Conservation (phyloP, 352 stramenopile genomes). For the Saprolegnia parasitica region DNA sequence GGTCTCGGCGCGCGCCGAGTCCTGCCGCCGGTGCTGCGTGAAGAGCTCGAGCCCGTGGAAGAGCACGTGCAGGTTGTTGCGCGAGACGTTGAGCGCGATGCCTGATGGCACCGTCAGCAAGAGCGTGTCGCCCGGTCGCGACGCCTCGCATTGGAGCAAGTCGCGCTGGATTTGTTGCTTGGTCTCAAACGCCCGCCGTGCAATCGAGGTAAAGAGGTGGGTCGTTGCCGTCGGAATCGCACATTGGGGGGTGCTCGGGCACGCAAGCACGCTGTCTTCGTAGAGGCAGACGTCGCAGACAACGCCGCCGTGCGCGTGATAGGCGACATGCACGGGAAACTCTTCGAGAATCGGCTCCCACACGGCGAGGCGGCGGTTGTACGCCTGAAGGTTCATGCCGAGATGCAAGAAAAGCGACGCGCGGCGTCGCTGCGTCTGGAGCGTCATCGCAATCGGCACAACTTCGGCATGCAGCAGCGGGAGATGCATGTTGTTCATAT, state of each 20-base stretch:
- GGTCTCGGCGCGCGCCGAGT: constrained; percentile 40
- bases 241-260: constrained; percentile 67
- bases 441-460: constrained; percentile 55
- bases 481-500: constrained; percentile 85
- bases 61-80: constrained; percentile 79
- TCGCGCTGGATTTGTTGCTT: constrained; percentile 85
- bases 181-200: constrained; percentile 58
- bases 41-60: constrained; percentile 72
- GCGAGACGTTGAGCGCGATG: constrained; percentile 76
- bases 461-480: constrained; percentile 74
- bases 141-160: constrained; percentile 47
- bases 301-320: constrained; percentile 58
- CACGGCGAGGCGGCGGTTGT: constrained; percentile 82
- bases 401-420: constrained; percentile 59
- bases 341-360: constrained; percentile 83
- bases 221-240: constrained; percentile 63
- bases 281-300: constrained; percentile 79
- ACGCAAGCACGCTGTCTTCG: constrained; percentile 51
- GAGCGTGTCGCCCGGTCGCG: constrained; percentile 47
- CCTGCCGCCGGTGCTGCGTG: constrained; percentile 49
- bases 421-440: constrained; percentile 51
- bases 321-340: constrained; percentile 73
- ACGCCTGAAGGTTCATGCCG: constrained; percentile 69
- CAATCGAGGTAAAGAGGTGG: constrained; percentile 58
- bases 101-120: constrained; percentile 74